Conservation (phyloP, 2,329 filamentous ascomycete genomes). For the Claviceps fusiformis region DNA sequence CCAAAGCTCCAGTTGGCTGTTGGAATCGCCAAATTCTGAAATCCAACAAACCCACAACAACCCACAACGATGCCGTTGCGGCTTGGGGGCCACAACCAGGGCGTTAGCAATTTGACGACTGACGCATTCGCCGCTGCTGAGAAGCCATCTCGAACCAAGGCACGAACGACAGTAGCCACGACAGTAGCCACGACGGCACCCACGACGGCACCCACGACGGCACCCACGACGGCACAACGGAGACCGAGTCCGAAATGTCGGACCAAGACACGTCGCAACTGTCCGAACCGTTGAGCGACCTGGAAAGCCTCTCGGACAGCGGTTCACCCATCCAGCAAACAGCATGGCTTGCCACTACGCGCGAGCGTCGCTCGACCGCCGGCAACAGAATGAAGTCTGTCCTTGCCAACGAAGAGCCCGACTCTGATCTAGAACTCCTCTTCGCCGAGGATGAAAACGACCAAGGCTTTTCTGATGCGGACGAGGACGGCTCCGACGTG, state of each 20-base stretch:
- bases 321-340: constrained; percentile 27
- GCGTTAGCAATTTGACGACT: neutral
- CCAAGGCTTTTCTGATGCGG: constrained; percentile 55
- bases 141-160: neutral
- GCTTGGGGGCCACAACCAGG: neutral
- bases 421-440: constrained; percentile 56
- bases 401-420: constrained; percentile 59
- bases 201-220: too few species aligned
- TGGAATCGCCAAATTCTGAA: neutral
- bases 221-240: constrained; percentile 10
- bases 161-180: neutral
- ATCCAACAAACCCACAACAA: neutral
- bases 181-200: too few species aligned
- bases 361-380: constrained; percentile 65
- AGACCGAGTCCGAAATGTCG: constrained; percentile 16
- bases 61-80: neutral
- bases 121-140: neutral
- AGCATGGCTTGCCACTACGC: constrained; percentile 61
- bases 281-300: constrained; percentile 13
- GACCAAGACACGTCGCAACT: constrained; percentile 21
- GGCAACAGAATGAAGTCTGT: constrained; percentile 74
- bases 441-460: constrained; percentile 62
- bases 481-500: constrained; percentile 57
- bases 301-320: constrained; percentile 20
- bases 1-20: neutral